These are phyloP conservation scores for Amanita jacksonii DNA, from an alignment of 768 basidiomycete species.

Conservation along the genomic window DNA sequence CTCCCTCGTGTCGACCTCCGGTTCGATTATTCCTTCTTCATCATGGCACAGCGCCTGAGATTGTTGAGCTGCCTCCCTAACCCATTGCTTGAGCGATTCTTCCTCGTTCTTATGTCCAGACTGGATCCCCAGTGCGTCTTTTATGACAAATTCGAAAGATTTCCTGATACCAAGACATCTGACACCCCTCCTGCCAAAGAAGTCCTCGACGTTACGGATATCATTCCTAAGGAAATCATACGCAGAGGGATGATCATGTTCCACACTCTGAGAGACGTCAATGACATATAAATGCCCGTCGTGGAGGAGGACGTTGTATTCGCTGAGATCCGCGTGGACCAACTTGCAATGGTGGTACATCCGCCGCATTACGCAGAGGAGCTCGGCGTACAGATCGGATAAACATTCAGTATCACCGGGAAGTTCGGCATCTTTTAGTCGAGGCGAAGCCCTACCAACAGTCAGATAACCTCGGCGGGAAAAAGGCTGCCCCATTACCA, in stretches of 20 bases:
- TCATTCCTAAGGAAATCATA: constrained; percentile 95
- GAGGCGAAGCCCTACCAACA: constrained; percentile 71
- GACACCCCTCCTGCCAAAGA: constrained; percentile 72
- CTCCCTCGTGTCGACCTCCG: constrained; percentile 7
- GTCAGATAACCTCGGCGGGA: not conserved
- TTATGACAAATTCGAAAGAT: constrained; percentile 85
- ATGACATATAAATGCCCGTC: constrained; percentile 80
- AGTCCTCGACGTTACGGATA: constrained; percentile 89
- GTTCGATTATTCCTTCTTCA: constrained; percentile 10
- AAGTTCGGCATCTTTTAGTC: constrained; percentile 78
- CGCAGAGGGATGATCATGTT: constrained; percentile 93
- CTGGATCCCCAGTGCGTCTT: constrained; percentile 21
- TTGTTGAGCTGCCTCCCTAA: constrained; percentile 23
- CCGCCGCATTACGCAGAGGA: constrained; percentile 67
- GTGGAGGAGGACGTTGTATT: constrained; percentile 95
- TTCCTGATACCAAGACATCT: constrained; percentile 67
- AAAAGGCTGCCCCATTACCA: constrained; percentile 44
- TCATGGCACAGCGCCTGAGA: too few species aligned
- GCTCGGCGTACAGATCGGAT: constrained; percentile 63
- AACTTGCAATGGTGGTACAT: constrained; percentile 90
- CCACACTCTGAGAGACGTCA: constrained; percentile 97
- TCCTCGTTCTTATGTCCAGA: constrained; percentile 22
- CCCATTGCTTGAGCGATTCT: constrained; percentile 34
- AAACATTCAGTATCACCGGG: constrained; percentile 15
- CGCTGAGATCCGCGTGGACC: constrained; percentile 95